A percentile compares a stretch with the other conserved stretches of the same genome.
Conservation (phyloP, 2,329 filamentous ascomycete genomes). For the Dactylellina leptospora region DNA sequence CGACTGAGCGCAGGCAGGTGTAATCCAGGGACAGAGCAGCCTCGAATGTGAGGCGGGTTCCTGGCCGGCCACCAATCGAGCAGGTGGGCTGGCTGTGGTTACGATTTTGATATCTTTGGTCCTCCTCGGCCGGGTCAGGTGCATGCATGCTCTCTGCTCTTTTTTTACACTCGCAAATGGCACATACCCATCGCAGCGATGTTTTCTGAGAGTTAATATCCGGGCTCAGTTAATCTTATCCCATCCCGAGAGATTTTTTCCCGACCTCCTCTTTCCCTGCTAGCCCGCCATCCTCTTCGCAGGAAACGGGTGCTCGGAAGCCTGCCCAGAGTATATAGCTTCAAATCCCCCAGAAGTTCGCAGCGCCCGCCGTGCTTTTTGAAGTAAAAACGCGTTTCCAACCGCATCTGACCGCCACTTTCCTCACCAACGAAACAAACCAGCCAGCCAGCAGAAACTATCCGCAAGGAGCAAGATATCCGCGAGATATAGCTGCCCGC, state of each 20-base stretch:
- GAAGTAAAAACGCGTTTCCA: slow-evolving; percentile 49
- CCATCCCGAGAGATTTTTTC: slow-evolving; percentile 41
- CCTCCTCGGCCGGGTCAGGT: slow-evolving; percentile 25
- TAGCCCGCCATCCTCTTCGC: slow-evolving; percentile 28
- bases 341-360: slow-evolving; percentile 47
- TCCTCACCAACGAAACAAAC: slow-evolving; percentile 42
- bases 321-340: slow-evolving; percentile 52
- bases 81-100: slow-evolving; percentile 34
- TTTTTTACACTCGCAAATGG: slow-evolving; percentile 3
- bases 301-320: slow-evolving; percentile 4
- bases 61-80: slow-evolving; percentile 40
- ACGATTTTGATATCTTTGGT: slow-evolving; percentile 17
- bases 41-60: slow-evolving; percentile 33
- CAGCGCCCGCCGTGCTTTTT: slow-evolving; percentile 14
- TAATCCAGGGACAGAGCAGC: slow-evolving; percentile 31
- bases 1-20: too few relatives aligned
- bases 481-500: slow-evolving; percentile 26
- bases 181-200: slow-evolving; percentile 26
- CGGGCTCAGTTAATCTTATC: slow-evolving; percentile 45
- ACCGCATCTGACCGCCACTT: slow-evolving; percentile 53
- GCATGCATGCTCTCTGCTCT: neutral
- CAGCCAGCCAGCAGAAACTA: slow-evolving; percentile 42
- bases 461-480: slow-evolving; percentile 47
- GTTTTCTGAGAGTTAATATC: slow-evolving; percentile 50
- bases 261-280: slow-evolving; percentile 36